Conservation (phyloP, 2,329 filamentous ascomycete genomes). For the Colletotrichum scovillei region DNA sequence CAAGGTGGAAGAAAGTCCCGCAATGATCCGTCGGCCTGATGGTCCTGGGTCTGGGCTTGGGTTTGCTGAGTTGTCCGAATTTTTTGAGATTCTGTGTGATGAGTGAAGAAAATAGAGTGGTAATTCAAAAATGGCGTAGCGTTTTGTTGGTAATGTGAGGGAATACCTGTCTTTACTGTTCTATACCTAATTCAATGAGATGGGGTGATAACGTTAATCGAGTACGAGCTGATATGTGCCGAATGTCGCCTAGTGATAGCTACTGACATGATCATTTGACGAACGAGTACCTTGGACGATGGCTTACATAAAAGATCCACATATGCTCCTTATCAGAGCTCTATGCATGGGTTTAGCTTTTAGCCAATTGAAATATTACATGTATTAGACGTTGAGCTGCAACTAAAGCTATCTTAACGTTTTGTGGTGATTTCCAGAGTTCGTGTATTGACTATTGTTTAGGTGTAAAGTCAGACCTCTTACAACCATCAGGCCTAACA, state of each 20-base stretch:
- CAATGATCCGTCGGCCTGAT: background rate
- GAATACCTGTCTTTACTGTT: background rate
- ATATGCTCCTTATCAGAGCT: no score
- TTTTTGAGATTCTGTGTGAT: constrained; percentile 21
- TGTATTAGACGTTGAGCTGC: no score
- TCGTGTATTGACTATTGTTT: no score
- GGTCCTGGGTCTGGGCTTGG: background rate
- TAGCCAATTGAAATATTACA: no score
- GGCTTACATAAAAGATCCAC: no score
- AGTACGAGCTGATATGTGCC: background rate
- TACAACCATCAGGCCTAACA: no score
- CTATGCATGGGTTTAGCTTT: background rate
- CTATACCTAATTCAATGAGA: background rate
- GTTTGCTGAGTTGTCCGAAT: constrained; percentile 6
- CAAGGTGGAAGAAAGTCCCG: constrained; percentile 1
- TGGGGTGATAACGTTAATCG: background rate
- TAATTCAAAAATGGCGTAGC: background rate
- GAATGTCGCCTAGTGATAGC: no score
- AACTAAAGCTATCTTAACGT: no score
- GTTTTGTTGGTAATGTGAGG: background rate
- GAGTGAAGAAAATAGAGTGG: background rate
- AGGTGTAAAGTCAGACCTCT: no score
- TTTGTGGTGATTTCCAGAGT: no score
- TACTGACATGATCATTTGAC: no score
- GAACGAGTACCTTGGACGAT: no score